phyloP scores from a whole-genome alignment of 768 basidiomycete genomes.

The Russula vinacea region DNA sequence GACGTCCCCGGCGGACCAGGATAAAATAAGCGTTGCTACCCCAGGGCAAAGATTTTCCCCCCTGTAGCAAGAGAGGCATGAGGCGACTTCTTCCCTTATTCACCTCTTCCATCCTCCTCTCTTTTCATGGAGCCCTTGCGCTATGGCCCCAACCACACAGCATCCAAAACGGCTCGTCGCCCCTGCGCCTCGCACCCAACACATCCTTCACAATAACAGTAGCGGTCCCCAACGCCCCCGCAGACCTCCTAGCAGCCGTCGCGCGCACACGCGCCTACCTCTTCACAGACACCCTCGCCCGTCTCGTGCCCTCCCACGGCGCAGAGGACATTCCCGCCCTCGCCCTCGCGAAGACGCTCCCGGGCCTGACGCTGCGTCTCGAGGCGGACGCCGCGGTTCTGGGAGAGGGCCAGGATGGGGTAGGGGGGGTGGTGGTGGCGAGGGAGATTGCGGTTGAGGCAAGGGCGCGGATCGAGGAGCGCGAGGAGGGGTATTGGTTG shows the following conservation, averaged over 20 bases:
- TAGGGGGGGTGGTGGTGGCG: too few species aligned
- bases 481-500: conserved; percentile 48
- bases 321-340: conserved; percentile 44
- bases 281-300: conserved; percentile 52
- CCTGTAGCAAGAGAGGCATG: background rate
- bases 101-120: background rate
- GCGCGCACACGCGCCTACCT: conserved; percentile 42
- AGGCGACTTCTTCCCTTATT: background rate
- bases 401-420: background rate
- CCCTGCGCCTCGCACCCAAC: conserved; percentile 41
- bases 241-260: conserved; percentile 59
- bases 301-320: conserved; percentile 60
- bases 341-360: conserved; percentile 43
- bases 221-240: conserved; percentile 44
- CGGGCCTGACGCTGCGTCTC: conserved; percentile 45
- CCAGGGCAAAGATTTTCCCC: too few species aligned
- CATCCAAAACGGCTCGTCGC: conserved; percentile 34
- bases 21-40: background rate
- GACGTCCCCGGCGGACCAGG: background rate
- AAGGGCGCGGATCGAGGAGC: conserved; percentile 36
- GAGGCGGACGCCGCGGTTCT: conserved; percentile 26
- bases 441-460: conserved; percentile 39
- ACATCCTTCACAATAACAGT: conserved; percentile 49
- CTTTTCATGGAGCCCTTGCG: conserved; percentile 29
- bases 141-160: conserved; percentile 41